phyloP scores from a whole-genome alignment of 1,284 basidiomycete genomes.

The Athelia sp. region DNA sequence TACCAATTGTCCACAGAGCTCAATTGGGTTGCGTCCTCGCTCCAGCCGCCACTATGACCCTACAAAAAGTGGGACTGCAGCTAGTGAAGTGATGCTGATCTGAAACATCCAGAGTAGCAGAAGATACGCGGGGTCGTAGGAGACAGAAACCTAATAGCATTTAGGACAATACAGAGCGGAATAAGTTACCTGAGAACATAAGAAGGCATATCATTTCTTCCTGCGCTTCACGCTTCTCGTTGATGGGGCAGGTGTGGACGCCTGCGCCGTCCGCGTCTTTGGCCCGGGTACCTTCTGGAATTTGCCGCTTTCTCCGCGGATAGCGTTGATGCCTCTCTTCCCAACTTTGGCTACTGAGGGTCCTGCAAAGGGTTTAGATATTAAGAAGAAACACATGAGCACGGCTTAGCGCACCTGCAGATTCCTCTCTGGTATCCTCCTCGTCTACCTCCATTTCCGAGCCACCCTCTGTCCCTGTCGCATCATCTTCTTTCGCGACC shows the following conservation, averaged over 20 bases:
- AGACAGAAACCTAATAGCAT: too few species aligned
- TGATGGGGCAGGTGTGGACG: neutral
- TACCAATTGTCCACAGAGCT: too few species aligned
- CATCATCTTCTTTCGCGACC: constrained; percentile 54
- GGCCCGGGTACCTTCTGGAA: constrained; percentile 1
- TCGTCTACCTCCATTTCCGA: constrained; percentile 62
- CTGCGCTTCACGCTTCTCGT: too few species aligned
- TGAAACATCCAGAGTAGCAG: too few species aligned
- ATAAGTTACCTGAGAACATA: too few species aligned
- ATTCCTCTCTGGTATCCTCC: constrained; percentile 52
- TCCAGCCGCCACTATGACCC: too few species aligned
- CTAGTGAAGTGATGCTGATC: too few species aligned
- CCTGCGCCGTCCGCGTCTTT: constrained; percentile 3
- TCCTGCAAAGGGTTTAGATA: neutral
- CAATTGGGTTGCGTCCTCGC: too few species aligned
- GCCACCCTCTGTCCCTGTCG: constrained; percentile 65
- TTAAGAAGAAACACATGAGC: constrained; percentile 3
- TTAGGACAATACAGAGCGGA: too few species aligned
- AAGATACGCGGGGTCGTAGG: too few species aligned
- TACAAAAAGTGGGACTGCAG: too few species aligned
- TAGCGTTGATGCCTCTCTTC: neutral
- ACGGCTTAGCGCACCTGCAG: constrained; percentile 40
- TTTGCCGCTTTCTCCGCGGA: neutral
- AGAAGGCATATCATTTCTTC: too few species aligned
- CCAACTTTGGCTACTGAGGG: neutral